phyloP scores from a whole-genome alignment of 1,139 yeast species.

The Debaryomycetaceae sp. region DNA sequence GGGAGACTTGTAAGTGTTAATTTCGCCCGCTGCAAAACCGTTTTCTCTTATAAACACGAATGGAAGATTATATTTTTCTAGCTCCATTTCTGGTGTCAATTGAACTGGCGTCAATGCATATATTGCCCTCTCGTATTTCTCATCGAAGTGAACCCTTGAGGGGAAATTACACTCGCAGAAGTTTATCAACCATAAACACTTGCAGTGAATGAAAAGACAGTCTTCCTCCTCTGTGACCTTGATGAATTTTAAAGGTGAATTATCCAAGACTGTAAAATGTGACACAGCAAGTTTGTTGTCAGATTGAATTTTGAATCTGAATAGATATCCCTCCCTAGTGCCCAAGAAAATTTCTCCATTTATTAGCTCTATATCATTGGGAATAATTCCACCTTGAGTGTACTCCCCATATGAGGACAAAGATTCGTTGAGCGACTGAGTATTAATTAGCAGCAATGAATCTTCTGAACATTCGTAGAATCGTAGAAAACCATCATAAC shows the following conservation, averaged over 20 bases:
- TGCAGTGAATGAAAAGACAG: conserved; percentile 28
- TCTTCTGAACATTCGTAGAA: conserved; percentile 4
- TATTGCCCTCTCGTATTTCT: conserved; percentile 23
- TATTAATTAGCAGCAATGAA: not conserved
- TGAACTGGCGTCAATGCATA: conserved; percentile 11
- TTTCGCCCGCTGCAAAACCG: conserved; percentile 39
- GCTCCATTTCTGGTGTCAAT: conserved; percentile 3
- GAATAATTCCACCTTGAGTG: conserved; percentile 8
- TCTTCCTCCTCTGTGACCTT: conserved; percentile 9
- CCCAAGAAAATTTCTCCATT: conserved; percentile 20
- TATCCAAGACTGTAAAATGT: conserved; percentile 21
- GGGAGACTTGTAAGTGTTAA: conserved; percentile 26
- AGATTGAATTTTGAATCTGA: conserved; percentile 13
- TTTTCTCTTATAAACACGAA: conserved; percentile 47
- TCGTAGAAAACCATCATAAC: conserved; percentile 16
- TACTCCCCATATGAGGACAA: not conserved
- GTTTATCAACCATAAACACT: conserved; percentile 43
- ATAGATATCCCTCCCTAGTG: conserved; percentile 26
- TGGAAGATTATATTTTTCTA: conserved; percentile 3
- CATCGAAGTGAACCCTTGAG: conserved; percentile 38
- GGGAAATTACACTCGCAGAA: conserved; percentile 32
- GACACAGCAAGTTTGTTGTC: conserved; percentile 8
- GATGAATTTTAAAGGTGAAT: conserved; percentile 15
- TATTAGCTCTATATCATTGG: conserved; percentile 15
- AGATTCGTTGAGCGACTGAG: not conserved